These are phyloP conservation scores for Corniculantispora saksenae DNA, from an alignment of 2,329 filamentous ascomycete species.

Conservation along the genomic window DNA sequence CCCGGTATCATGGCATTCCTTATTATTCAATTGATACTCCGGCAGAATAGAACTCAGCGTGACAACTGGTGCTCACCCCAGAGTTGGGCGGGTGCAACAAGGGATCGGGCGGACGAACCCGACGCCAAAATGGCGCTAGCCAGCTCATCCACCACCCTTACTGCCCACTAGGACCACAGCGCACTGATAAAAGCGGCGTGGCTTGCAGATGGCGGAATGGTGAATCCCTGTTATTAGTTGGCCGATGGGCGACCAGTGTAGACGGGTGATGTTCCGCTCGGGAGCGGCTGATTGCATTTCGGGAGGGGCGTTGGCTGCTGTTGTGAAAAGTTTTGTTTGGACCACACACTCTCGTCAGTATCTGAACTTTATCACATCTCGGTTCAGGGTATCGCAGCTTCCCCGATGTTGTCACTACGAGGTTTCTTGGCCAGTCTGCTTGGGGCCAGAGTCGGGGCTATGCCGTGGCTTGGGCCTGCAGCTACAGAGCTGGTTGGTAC, in stretches of 20 bases:
- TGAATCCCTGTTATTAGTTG: background rate
- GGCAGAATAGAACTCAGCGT: background rate
- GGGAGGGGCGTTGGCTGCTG: background rate
- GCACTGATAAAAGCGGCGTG: background rate
- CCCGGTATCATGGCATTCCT: no score
- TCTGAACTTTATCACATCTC: background rate
- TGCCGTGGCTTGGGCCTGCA: background rate
- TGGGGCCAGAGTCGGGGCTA: background rate
- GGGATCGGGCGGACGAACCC: background rate
- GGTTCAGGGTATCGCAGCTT: background rate
- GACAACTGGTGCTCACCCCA: background rate
- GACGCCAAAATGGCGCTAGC: background rate
- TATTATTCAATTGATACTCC: no score
- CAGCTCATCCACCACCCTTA: background rate
- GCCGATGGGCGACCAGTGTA: background rate
- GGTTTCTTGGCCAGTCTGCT: background rate
- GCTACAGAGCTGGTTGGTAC: background rate
- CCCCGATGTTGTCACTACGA: background rate
- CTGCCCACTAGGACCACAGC: background rate
- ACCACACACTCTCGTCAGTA: background rate
- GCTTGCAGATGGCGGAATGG: background rate
- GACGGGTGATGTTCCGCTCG: background rate
- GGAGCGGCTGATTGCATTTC: background rate
- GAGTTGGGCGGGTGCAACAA: background rate
- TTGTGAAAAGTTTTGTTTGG: background rate